These are phyloP conservation scores for Lipomyces yamadae DNA, from an alignment of 805 yeast species.

Conservation along the genomic window DNA sequence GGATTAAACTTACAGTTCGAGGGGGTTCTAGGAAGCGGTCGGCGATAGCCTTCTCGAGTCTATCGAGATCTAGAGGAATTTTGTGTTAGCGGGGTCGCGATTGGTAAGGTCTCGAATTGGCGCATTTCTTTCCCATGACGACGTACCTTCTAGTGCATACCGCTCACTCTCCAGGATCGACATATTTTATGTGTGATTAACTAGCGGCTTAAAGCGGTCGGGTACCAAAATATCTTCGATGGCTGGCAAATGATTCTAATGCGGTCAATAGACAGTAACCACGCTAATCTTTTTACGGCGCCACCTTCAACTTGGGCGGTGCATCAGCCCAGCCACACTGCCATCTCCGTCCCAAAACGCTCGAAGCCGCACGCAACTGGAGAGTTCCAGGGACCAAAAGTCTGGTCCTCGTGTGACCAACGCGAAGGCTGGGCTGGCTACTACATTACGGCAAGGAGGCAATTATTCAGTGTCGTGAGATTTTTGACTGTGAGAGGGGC, in stretches of 20 bases:
- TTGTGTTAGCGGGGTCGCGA: neutral
- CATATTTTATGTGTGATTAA: slow-evolving; percentile 16
- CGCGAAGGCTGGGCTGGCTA: neutral
- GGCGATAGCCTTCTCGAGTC: slow-evolving; percentile 68
- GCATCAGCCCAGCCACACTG: neutral
- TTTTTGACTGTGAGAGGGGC: neutral
- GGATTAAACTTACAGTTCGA: slow-evolving; percentile 22
- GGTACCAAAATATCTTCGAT: neutral
- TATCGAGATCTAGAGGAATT: slow-evolving; percentile 58
- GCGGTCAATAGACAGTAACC: neutral
- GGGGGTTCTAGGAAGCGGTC: slow-evolving; percentile 54
- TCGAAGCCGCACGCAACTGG: neutral
- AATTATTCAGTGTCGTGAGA: neutral
- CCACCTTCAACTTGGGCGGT: neutral
- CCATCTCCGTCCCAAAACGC: neutral
- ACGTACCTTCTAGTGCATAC: slow-evolving; percentile 39
- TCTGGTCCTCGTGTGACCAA: neutral
- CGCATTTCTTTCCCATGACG: neutral
- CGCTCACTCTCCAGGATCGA: slow-evolving; percentile 37
- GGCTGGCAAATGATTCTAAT: neutral
- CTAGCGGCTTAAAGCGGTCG: neutral
- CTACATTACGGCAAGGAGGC: neutral
- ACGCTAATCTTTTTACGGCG: neutral
- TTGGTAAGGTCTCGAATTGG: neutral
- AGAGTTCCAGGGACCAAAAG: no score